Percentiles rank a stretch among this genome's conserved stretches.
Conservation (phyloP, 2,329 filamentous ascomycete species). For the Chaetothyriales sp. region DNA sequence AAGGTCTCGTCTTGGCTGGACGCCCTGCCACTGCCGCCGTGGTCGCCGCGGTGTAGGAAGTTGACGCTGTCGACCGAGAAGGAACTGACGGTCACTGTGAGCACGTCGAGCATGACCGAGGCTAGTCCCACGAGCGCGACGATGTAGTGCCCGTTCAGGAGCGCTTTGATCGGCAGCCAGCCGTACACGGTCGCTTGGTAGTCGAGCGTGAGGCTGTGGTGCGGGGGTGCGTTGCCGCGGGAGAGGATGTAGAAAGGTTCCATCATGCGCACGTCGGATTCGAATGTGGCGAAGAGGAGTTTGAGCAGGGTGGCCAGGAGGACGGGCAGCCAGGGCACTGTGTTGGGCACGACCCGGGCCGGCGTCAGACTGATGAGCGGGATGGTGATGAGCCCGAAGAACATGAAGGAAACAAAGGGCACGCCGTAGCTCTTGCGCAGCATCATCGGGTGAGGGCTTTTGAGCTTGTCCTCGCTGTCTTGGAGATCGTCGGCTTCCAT, state of each 20-base stretch:
- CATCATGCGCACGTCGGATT: constrained; percentile 33
- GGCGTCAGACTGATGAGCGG: constrained; percentile 30
- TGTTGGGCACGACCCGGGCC: constrained; percentile 25
- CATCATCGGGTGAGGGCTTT: constrained; percentile 31
- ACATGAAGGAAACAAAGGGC: constrained; percentile 27
- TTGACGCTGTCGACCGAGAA: constrained; percentile 31
- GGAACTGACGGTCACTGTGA: constrained; percentile 34
- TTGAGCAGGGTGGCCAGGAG: constrained; percentile 32
- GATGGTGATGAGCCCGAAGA: constrained; percentile 25
- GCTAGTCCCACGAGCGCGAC: constrained; percentile 31
- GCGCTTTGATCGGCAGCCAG: constrained; percentile 28
- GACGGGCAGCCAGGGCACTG: constrained; percentile 31
- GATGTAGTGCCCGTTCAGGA: constrained; percentile 30
- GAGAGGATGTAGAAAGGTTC: constrained; percentile 35
- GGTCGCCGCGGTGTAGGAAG: constrained; percentile 19
- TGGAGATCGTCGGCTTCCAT: constrained; percentile 19
- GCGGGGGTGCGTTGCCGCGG: constrained; percentile 28
- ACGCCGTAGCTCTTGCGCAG: constrained; percentile 26
- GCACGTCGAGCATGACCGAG: constrained; percentile 30
- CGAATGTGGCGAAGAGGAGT: constrained; percentile 33
- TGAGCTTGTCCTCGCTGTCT: constrained; percentile 18
- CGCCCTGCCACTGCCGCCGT: constrained; percentile 11
- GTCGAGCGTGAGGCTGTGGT: constrained; percentile 33
- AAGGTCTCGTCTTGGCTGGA: constrained; percentile 30
- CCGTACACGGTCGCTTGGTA: constrained; percentile 35